Evolutionary conservation across 179 eudicot species (phyloP).

Genomic region (Silene vulgaris): DNA sequence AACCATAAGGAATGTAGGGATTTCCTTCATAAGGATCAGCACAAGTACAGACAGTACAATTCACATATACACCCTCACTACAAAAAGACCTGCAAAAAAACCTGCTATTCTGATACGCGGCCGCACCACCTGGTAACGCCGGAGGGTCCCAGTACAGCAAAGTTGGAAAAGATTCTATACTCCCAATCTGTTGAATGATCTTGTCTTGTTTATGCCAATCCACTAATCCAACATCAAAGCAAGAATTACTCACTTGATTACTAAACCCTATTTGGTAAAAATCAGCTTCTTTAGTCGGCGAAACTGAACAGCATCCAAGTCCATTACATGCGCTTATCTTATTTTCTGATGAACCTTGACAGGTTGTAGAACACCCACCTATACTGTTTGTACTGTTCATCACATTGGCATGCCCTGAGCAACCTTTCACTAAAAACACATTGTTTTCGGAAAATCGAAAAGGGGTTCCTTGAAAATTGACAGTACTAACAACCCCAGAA

Average conservation of each 20-base stretch:
- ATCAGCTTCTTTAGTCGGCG: not conserved
- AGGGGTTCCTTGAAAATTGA: slow-evolving; percentile 19
- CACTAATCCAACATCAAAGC: slow-evolving; percentile 13
- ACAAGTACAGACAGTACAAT: slow-evolving; percentile 26
- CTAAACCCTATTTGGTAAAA: slow-evolving; percentile 1
- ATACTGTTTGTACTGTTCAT: slow-evolving; percentile 1
- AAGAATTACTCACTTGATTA: slow-evolving; percentile 3
- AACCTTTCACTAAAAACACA: slow-evolving; percentile 20
- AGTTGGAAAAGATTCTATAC: not conserved
- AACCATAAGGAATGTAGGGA: slow-evolving; percentile 22
- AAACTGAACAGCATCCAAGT: slow-evolving; percentile 20
- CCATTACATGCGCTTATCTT: slow-evolving; percentile 14
- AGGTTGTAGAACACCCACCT: slow-evolving; percentile 23
- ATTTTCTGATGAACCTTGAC: not conserved
- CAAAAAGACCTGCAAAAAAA: not conserved
- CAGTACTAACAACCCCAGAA: not conserved
- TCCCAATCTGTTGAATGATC: not conserved
- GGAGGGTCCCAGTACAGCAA: slow-evolving; percentile 11
- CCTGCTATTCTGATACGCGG: not conserved
- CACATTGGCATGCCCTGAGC: slow-evolving; percentile 12
- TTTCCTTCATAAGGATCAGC: slow-evolving; percentile 18
- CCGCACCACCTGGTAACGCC: not conserved
- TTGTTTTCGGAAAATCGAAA: not conserved
- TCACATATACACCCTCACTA: not conserved
- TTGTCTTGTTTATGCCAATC: not conserved